Evolutionary conservation across 2,329 filamentous ascomycete genomes (phyloP).

Genomic region (Didymella pomorum): DNA sequence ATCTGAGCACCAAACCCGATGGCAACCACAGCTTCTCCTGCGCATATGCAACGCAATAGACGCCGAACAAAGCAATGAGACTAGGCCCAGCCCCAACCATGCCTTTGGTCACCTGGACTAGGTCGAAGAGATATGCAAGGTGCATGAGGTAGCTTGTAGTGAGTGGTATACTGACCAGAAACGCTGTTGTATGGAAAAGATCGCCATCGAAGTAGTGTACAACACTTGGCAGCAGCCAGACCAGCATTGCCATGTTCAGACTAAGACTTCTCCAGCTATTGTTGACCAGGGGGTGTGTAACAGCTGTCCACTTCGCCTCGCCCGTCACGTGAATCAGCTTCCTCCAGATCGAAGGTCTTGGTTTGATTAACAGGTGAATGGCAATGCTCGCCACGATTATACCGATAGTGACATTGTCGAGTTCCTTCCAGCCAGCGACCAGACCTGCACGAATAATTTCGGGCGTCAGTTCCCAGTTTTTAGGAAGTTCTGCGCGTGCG

Average conservation of each 20-base stretch:
- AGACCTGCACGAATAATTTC: slow-evolving; percentile 19
- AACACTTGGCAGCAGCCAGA: slow-evolving; percentile 24
- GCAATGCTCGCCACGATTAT: slow-evolving; percentile 16
- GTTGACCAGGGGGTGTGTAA: slow-evolving; percentile 23
- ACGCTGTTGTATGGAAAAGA: slow-evolving; percentile 19
- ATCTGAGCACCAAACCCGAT: slow-evolving; percentile 10
- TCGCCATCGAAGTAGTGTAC: slow-evolving; percentile 27
- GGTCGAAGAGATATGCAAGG: slow-evolving; percentile 14
- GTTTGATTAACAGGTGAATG: slow-evolving; percentile 18
- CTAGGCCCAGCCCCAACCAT: slow-evolving; percentile 20
- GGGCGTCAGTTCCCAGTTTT: slow-evolving; percentile 25
- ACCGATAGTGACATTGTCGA: slow-evolving; percentile 27
- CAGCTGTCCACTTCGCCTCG: slow-evolving; percentile 24
- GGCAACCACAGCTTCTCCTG: slow-evolving; percentile 27
- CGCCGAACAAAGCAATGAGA: slow-evolving; percentile 17
- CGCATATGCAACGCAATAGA: slow-evolving; percentile 21
- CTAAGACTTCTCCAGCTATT: slow-evolving; percentile 14
- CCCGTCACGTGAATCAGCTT: slow-evolving; percentile 22
- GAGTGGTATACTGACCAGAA: slow-evolving; percentile 19
- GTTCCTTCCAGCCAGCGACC: slow-evolving; percentile 23
- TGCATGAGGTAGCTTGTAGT: slow-evolving; percentile 24
- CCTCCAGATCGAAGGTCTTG: slow-evolving; percentile 20
- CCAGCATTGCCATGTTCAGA: slow-evolving; percentile 14
- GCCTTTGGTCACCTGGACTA: not conserved
- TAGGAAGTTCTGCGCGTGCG: slow-evolving; percentile 15